Evolutionary conservation across 2,329 filamentous ascomycete genomes (phyloP).

Genomic region (Aspergillus ruber): DNA sequence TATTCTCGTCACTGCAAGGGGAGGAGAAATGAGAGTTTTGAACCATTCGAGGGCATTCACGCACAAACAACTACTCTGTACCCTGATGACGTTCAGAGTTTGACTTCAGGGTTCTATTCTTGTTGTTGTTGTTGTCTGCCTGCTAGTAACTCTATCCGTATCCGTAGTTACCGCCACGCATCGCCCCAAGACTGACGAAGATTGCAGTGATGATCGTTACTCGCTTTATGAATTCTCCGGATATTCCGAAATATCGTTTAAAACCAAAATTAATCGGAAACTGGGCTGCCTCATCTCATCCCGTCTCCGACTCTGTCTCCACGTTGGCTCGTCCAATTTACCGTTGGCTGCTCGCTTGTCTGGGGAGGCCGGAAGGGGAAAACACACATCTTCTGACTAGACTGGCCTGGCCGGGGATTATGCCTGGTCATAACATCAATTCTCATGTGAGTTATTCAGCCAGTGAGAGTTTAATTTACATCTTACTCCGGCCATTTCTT

Average conservation of each 20-base stretch:
- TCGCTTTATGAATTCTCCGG: too few species aligned
- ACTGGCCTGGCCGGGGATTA: too few species aligned
- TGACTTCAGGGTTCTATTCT: background rate
- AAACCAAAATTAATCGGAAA: background rate
- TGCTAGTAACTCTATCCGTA: background rate
- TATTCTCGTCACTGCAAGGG: background rate
- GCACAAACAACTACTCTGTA: too few species aligned
- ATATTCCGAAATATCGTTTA: background rate
- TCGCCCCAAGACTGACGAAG: background rate
- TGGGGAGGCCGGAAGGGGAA: too few species aligned
- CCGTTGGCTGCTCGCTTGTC: background rate
- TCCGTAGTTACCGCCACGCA: background rate
- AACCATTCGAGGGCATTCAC: too few species aligned
- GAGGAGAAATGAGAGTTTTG: background rate
- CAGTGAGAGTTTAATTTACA: background rate
- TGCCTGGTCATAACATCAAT: background rate
- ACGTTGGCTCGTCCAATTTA: background rate
- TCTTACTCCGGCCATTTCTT: background rate
- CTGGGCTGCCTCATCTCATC: background rate
- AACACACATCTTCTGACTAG: too few species aligned
- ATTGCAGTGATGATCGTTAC: background rate
- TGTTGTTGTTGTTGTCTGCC: background rate
- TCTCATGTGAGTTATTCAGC: background rate
- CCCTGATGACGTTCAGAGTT: too few species aligned
- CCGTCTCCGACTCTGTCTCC: background rate